These are phyloP conservation scores for Ophiosphaerella korrae DNA, from an alignment of 2,329 filamentous ascomycete species.

Conservation along the genomic window DNA sequence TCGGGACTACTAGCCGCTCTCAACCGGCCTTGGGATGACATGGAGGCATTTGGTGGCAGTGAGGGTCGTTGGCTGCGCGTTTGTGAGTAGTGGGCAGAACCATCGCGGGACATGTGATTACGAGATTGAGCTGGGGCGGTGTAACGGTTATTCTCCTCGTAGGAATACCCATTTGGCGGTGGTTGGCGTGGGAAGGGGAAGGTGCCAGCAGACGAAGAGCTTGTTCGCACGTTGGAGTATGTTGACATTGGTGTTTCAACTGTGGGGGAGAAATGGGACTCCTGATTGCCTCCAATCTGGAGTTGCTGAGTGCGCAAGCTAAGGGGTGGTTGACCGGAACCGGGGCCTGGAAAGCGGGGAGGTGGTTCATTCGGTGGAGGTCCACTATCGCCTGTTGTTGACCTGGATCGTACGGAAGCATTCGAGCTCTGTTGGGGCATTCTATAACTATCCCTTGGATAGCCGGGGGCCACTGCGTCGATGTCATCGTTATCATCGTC, in stretches of 20 bases:
- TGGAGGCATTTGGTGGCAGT: slow-evolving; percentile 68
- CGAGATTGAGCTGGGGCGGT: slow-evolving; percentile 84
- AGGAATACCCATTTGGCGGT: slow-evolving; percentile 73
- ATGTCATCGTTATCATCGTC: slow-evolving; percentile 59
- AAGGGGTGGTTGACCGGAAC: slow-evolving; percentile 59
- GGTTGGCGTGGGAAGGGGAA: slow-evolving; percentile 80
- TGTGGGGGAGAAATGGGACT: slow-evolving; percentile 92
- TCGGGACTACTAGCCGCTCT: slow-evolving; percentile 95
- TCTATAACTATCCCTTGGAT: slow-evolving; percentile 54
- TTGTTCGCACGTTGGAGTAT: slow-evolving; percentile 64
- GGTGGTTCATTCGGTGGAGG: slow-evolving; percentile 61
- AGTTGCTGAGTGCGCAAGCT: slow-evolving; percentile 70
- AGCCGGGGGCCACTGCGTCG: slow-evolving; percentile 45
- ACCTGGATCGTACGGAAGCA: slow-evolving; percentile 75
- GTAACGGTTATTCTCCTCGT: slow-evolving; percentile 76
- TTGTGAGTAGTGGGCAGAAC: slow-evolving; percentile 68
- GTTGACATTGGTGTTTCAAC: slow-evolving; percentile 75
- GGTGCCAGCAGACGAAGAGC: slow-evolving; percentile 72
- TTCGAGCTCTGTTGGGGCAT: slow-evolving; percentile 73
- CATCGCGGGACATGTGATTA: slow-evolving; percentile 76
- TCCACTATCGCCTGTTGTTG: slow-evolving; percentile 73
- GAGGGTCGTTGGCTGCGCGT: slow-evolving; percentile 78
- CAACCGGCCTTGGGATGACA: slow-evolving; percentile 62
- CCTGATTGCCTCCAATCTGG: slow-evolving; percentile 70
- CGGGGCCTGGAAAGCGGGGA: slow-evolving; percentile 71